These are phyloP conservation scores for Sugiyamaella sp. DNA, from an alignment of 1,139 yeast genomes.

Conservation along the genomic window DNA sequence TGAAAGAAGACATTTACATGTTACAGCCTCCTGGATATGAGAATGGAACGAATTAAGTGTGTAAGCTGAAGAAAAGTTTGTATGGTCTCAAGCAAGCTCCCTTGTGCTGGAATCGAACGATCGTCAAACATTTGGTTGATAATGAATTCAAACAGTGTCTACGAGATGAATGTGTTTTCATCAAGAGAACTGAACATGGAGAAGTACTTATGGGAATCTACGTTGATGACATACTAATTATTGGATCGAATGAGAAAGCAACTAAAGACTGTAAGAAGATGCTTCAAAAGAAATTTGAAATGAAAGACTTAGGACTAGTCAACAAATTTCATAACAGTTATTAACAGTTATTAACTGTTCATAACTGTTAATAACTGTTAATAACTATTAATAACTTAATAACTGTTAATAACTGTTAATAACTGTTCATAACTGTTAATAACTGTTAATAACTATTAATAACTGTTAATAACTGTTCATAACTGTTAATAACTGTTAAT, in stretches of 20 bases:
- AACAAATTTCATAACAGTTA: too few species aligned
- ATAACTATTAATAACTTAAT: too few species aligned
- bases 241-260: not conserved
- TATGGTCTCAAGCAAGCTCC: constrained; percentile 6
- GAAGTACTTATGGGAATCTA: not conserved
- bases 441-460: too few species aligned
- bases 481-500: too few species aligned
- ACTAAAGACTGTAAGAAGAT: not conserved
- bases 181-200: not conserved
- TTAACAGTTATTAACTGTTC: too few species aligned
- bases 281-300: not conserved
- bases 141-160: not conserved
- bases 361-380: too few species aligned
- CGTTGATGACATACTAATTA: constrained; percentile 3
- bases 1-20: constrained; percentile 10
- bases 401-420: too few species aligned
- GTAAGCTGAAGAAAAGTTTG: constrained; percentile 3
- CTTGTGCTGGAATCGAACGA: not conserved
- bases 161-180: not conserved
- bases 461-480: too few species aligned
- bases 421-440: too few species aligned
- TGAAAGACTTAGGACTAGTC: not conserved
- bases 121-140: not conserved
- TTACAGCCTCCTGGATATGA: constrained; percentile 5
- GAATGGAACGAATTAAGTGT: not conserved